Base-by-base conservation (phyloP, 176 grass and related monocot species). In the Alloteropsis semialata region DNA sequence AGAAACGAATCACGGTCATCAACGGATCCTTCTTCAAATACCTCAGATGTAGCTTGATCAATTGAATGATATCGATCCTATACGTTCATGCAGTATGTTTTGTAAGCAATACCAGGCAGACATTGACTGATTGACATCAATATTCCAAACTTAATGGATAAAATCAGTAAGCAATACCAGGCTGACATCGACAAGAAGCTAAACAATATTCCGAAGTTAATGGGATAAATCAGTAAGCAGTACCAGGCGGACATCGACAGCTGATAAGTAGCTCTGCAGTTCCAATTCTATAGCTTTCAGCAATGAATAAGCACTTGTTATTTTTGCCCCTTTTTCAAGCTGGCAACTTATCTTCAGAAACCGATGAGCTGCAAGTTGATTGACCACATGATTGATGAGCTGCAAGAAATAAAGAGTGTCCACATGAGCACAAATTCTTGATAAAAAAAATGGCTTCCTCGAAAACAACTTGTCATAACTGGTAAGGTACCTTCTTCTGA, bases 301-400 rank as follows among this genome's bases (percentile, higher is more conserved):
- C 44, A 91, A 89, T 69, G 92, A 91, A 80, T 84, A 92, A 64
- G 90, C 86, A 59, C 84, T 85, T 8, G 75, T 78, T 78, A 93
- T 84, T 81, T 85, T 81, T 42, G 76, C 85, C 30, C 12, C 76
- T 77, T 85, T 87, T 85, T 98, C 92, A 10, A 98, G 78, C 72
- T 89, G 84, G 78, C 92, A 94, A 68, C 90, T 75, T 84, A 95
- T 91, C 71, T 91, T 94, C 45, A 98, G 65, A 89, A 98, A 95
- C 39, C 21, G 80, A 67, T 93, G 84, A 83, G 71, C 86, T 38
- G 92, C 84, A 79, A 95, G 84, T 80, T 91, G 95, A 92, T 98
- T 91, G 76, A 89, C 90, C 24, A 94, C 82, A 82, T 94, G 72
- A 86, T 91, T 94, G 80, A 98, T 98, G 88, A 91, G 88, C 95